Conservation (phyloP, 495 filamentous ascomycete species). For the Talaromyces proteolyticus region DNA sequence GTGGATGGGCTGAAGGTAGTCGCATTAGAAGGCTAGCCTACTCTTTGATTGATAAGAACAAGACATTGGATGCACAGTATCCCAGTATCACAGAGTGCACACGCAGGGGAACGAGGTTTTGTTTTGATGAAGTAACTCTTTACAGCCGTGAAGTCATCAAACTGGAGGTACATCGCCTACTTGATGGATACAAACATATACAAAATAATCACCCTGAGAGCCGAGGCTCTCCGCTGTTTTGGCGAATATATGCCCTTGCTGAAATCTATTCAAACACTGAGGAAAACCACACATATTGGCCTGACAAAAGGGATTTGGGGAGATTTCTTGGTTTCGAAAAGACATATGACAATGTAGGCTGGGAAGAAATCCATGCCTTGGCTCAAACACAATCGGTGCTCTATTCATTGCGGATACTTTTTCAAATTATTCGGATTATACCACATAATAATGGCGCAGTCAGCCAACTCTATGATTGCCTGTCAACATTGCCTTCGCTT, state of each 20-base stretch:
- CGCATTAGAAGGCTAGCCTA: slow-evolving; percentile 52
- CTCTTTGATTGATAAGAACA: slow-evolving; percentile 38
- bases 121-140: slow-evolving; percentile 20
- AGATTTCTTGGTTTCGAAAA: not conserved
- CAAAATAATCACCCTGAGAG: slow-evolving; percentile 6
- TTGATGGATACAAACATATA: slow-evolving; percentile 13
- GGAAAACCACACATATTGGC: slow-evolving; percentile 15
- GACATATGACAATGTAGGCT: slow-evolving; percentile 21
- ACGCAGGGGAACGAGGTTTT: slow-evolving; percentile 36
- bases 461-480: slow-evolving; percentile 4
- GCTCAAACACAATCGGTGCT: slow-evolving; percentile 57
- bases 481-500: slow-evolving; percentile 24
- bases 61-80: slow-evolving; percentile 7
- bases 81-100: slow-evolving; percentile 45
- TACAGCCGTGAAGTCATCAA: slow-evolving; percentile 10
- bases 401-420: slow-evolving; percentile 62
- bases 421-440: slow-evolving; percentile 42
- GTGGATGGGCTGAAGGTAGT: slow-evolving; percentile 58
- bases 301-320: slow-evolving; percentile 16
- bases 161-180: slow-evolving; percentile 11
- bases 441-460: not conserved
- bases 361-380: slow-evolving; percentile 58
- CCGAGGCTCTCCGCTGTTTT: slow-evolving; percentile 14
- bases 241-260: slow-evolving; percentile 29
- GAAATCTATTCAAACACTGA: slow-evolving; percentile 20